These are phyloP conservation scores for Yamadazyma dendronema DNA, from an alignment of 1,139 yeast species.

Conservation along the genomic window DNA sequence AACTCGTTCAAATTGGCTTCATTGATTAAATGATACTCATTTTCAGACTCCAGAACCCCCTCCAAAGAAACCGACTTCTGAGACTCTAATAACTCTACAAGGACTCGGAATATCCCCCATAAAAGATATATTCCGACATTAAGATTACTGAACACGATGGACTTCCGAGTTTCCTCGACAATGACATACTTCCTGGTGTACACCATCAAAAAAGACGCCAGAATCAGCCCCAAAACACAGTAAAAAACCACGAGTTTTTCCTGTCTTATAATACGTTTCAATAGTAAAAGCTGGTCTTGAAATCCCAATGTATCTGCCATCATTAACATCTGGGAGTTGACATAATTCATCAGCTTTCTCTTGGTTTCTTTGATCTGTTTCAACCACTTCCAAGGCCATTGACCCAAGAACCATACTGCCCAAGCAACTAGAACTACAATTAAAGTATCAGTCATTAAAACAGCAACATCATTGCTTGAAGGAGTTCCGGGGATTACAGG, in stretches of 20 bases:
- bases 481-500: conserved; percentile 15
- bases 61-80: conserved; percentile 5
- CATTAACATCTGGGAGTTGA: conserved; percentile 15
- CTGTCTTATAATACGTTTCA: conserved; percentile 18
- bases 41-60: conserved; percentile 3
- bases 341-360: conserved; percentile 17
- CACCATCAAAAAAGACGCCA: conserved; percentile 26
- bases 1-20: conserved; percentile 8
- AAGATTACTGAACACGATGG: conserved; percentile 32
- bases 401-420: conserved; percentile 27
- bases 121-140: conserved; percentile 29
- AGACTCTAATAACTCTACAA: conserved; percentile 8
- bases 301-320: conserved; percentile 5
- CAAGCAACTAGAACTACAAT: conserved; percentile 27
- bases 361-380: conserved; percentile 23
- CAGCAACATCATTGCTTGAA: conserved; percentile 12
- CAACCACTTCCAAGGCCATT: conserved; percentile 41
- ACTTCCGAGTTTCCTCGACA: conserved; percentile 27
- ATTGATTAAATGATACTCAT: conserved; percentile 12
- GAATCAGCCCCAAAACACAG: conserved; percentile 24
- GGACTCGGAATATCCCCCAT: conserved; percentile 28
- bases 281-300: conserved; percentile 11
- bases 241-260: conserved; percentile 24
- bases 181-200: conserved; percentile 25
- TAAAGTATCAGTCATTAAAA: conserved; percentile 27